Conservation (phyloP, 371 early-diverging fungal genomes). For the Circinella minor region DNA sequence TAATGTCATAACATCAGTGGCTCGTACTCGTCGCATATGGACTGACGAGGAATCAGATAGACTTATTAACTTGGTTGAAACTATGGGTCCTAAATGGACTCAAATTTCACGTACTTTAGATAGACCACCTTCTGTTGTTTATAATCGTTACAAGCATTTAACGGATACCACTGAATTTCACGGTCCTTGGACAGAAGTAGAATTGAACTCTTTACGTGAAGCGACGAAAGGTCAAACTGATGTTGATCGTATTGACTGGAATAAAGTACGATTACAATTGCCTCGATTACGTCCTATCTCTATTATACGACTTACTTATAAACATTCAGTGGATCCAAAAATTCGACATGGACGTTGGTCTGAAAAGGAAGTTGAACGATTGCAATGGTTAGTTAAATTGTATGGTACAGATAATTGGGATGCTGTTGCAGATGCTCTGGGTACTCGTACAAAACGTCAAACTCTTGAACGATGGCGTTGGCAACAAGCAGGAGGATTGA, state of each 20-base stretch:
- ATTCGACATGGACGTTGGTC: slow-evolving; percentile 44
- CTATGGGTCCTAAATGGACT: slow-evolving; percentile 14
- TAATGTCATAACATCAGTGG: background rate
- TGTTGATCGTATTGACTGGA: slow-evolving; percentile 28
- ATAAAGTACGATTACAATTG: slow-evolving; percentile 23
- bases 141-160: slow-evolving; percentile 27
- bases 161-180: background rate
- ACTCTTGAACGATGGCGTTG: slow-evolving; percentile 48
- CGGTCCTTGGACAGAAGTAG: slow-evolving; percentile 42
- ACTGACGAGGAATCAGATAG: slow-evolving; percentile 15
- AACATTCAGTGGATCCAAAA: slow-evolving; percentile 31
- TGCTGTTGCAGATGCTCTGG: slow-evolving; percentile 20
- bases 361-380: slow-evolving; percentile 24
- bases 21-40: slow-evolving; percentile 20
- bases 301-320: slow-evolving; percentile 31
- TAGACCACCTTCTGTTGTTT: slow-evolving; percentile 20
- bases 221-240: slow-evolving; percentile 13
- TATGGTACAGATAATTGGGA: slow-evolving; percentile 32
- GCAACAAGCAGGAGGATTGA: slow-evolving; percentile 25
- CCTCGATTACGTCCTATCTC: slow-evolving; percentile 25
- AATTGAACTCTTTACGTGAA: slow-evolving; percentile 22
- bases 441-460: slow-evolving; percentile 36
- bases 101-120: slow-evolving; percentile 21
- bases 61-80: slow-evolving; percentile 6
- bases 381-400: slow-evolving; percentile 12